These are phyloP conservation scores for Marsdenia floribunda DNA, from an alignment of 257 asterid genomes.

Conservation along the genomic window DNA sequence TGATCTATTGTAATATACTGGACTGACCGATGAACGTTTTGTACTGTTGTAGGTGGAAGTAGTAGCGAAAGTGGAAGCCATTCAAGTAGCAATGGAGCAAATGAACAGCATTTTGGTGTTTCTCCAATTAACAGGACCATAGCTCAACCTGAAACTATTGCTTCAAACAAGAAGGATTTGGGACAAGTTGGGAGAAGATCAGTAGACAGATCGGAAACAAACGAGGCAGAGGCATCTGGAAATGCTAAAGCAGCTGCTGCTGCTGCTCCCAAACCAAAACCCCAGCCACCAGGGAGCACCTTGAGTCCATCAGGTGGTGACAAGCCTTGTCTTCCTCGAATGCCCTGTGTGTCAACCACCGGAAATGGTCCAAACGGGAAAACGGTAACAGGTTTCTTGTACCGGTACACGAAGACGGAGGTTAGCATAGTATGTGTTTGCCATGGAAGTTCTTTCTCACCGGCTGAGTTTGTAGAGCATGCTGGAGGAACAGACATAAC, in stretches of 20 bases:
- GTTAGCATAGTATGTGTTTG: constrained; percentile 61
- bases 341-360: constrained; percentile 62
- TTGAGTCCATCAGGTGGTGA: constrained; percentile 4
- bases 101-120: constrained; percentile 5
- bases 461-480: constrained; percentile 70
- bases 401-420: constrained; percentile 40
- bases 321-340: constrained; percentile 8
- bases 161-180: constrained; percentile 11
- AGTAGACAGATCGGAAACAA: background rate
- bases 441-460: constrained; percentile 56
- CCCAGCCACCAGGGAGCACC: background rate
- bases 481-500: constrained; percentile 52
- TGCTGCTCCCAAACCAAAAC: background rate
- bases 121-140: background rate
- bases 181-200: background rate
- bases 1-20: background rate
- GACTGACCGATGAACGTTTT: background rate
- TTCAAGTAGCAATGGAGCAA: constrained; percentile 21
- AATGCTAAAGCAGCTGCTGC: constrained; percentile 2
- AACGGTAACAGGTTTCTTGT: constrained; percentile 52
- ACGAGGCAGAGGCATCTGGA: background rate
- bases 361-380: constrained; percentile 71
- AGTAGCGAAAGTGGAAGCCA: constrained; percentile 39
- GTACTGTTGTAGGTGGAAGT: constrained; percentile 30
- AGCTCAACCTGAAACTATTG: constrained; percentile 12